Base-by-base conservation (phyloP, 805 yeast species). In the Metschnikowia amazonensis region DNA sequence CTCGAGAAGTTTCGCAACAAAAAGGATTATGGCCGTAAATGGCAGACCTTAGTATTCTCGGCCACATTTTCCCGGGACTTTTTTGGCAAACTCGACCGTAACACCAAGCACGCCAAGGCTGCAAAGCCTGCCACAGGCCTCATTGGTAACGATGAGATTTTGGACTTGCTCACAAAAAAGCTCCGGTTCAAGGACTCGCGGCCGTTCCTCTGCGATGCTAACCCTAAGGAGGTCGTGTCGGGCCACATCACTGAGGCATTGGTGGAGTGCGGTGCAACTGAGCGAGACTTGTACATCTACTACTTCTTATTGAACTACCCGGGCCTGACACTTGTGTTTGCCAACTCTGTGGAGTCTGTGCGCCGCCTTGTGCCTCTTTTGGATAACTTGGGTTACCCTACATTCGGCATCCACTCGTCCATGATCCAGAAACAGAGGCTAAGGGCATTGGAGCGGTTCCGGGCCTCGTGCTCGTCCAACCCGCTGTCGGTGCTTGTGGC, bases 391-490 rank as follows among this genome's bases (percentile, higher is more conserved):
- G 77, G 78, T 10, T 71, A 92, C 28, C 80, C 86, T 5, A 73
- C 82, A 3, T 83, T 86, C 57, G 83, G 92, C 6, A 79, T 94
- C 40, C 97, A 94, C 62, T 90, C 98, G 2, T 82, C 89, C 18
- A 92, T 94, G 98, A 77, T 86, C 37, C 99, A 94, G 63, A 92
- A 90, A 59, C 96, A 89, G 62, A 80, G 99, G 60, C 69, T 94
- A 56, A 77, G 90, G 55, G 80, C 92, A 2, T 69, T 94, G 57
- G 99, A 94, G 66, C 77, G 84, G 50, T 92, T 89, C 72, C 79
- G 76, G 52, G 75, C 70, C 38, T 74, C 81, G 16, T 72, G 78
- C 36, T 55, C 56, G 23, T 65, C 68, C 5, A 66, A 72, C 39
- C 76, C 77, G 41, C 69, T 81, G 3, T 73, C 86, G 0, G 90